A percentile compares a stretch with the other conserved stretches of the same genome.
phyloP scores from a whole-genome alignment of 345 rosid species.

The Adansonia digitata region DNA sequence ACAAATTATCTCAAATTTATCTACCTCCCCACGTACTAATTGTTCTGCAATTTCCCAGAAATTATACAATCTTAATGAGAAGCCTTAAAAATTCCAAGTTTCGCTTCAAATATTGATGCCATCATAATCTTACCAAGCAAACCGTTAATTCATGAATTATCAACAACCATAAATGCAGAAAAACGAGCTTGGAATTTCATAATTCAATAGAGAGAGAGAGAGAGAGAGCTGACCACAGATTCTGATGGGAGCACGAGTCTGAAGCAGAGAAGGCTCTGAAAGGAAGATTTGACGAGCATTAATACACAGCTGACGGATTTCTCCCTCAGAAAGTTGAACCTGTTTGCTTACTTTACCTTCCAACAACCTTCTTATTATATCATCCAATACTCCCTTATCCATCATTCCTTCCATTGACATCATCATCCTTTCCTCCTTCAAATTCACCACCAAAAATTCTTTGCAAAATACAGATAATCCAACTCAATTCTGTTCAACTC shows the following conservation, averaged over 20 bases:
- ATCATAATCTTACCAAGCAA: not conserved
- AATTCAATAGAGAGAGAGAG: conserved; percentile 1
- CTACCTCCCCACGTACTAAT: not conserved
- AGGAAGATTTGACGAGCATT: conserved; percentile 93
- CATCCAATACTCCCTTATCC: conserved; percentile 84
- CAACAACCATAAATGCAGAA: not conserved
- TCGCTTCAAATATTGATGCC: not conserved
- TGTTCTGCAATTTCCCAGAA: not conserved
- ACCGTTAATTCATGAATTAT: not conserved
- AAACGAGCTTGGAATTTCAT: not conserved
- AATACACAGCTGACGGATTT: conserved; percentile 97
- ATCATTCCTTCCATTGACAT: conserved; percentile 65
- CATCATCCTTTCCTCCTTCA: conserved; percentile 43
- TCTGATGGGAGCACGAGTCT: conserved; percentile 77
- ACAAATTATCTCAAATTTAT: not conserved
- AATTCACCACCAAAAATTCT: not conserved
- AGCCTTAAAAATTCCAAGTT: not conserved
- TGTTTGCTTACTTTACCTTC: conserved; percentile 93
- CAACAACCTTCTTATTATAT: conserved; percentile 80
- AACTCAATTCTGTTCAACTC: not conserved
- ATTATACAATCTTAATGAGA: not conserved
- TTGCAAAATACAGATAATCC: not conserved
- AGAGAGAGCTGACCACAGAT: conserved; percentile 66
- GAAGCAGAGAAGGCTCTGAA: conserved; percentile 78
- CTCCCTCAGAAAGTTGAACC: conserved; percentile 92